phyloP scores from a whole-genome alignment of 169 alveolate species.

The Cryptosporidium canis region DNA sequence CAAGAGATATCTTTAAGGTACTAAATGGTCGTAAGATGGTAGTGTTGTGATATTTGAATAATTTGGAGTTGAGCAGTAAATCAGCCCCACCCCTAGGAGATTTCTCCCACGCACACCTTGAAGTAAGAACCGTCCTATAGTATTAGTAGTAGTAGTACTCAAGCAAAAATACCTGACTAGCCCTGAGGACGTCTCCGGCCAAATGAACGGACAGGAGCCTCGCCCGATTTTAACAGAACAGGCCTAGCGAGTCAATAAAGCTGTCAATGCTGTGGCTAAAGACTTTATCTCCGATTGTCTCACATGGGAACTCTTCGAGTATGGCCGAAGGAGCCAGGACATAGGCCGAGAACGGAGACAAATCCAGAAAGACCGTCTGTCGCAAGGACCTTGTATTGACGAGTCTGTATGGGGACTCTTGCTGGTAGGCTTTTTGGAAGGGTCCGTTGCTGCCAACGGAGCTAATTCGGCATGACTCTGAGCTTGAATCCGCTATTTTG shows the following conservation, averaged over 20 bases:
- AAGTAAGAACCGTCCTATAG: no score
- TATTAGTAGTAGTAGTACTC: no score
- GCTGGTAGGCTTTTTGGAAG: background rate
- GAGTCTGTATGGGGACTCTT: slow-evolving; percentile 9
- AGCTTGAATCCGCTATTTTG: background rate
- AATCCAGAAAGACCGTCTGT: slow-evolving; percentile 45
- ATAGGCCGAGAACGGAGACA: slow-evolving; percentile 58
- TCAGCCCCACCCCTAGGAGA: no score
- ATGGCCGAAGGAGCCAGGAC: slow-evolving; percentile 44
- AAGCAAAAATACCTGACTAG: no score
- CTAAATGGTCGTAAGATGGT: no score
- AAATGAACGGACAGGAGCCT: no score
- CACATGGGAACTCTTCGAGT: slow-evolving; percentile 18
- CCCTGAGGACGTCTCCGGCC: no score
- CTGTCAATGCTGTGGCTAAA: slow-evolving; percentile 29
- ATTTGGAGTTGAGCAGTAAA: no score
- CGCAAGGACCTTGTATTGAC: background rate
- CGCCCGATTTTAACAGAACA: background rate
- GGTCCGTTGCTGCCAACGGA: slow-evolving; percentile 31
- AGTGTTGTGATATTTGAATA: no score
- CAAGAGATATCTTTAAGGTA: no score
- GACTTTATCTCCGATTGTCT: slow-evolving; percentile 31
- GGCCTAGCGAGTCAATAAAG: slow-evolving; percentile 30
- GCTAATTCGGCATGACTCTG: background rate
- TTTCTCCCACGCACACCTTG: no score